These are phyloP conservation scores for Amorphotheca resinae DNA, from an alignment of 495 filamentous ascomycete species.

Conservation along the genomic window DNA sequence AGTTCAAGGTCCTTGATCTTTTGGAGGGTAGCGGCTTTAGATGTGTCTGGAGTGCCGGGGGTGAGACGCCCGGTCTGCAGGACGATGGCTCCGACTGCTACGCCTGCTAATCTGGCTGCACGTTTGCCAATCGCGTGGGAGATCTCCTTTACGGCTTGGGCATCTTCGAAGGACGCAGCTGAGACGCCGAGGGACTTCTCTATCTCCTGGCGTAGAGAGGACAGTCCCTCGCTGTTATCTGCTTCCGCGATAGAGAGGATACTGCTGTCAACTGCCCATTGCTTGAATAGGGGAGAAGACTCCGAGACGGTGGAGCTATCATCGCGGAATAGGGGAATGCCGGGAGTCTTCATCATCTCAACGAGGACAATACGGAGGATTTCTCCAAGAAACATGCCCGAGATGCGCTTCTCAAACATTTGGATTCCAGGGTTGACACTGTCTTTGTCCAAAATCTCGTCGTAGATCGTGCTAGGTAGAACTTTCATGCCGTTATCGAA, in stretches of 20 bases:
- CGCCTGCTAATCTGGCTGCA: constrained; percentile 76
- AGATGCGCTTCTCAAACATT: constrained; percentile 98
- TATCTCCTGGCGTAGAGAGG: constrained; percentile 59
- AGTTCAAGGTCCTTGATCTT: constrained; percentile 12
- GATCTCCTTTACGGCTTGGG: constrained; percentile 66
- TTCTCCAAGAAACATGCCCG: constrained; percentile 96
- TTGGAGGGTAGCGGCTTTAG: constrained; percentile 13
- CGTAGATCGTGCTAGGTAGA: constrained; percentile 76
- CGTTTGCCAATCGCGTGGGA: constrained; percentile 77
- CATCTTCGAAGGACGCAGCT: constrained; percentile 61
- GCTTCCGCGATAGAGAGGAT: constrained; percentile 71
- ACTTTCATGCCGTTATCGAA: constrained; percentile 89
- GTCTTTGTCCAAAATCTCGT: constrained; percentile 61
- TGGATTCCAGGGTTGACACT: constrained; percentile 91
- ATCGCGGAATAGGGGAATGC: constrained; percentile 55
- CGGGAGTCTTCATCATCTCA: constrained; percentile 47
- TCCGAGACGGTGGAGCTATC: constrained; percentile 49
- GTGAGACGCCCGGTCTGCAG: constrained; percentile 58
- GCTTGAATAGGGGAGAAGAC: constrained; percentile 53
- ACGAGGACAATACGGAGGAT: constrained; percentile 71
- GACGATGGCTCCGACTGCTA: constrained; percentile 73
- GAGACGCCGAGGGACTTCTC: constrained; percentile 61
- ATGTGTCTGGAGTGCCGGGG: constrained; percentile 17
- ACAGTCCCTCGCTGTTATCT: constrained; percentile 52
- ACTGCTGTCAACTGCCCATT: constrained; percentile 84